phyloP scores from a whole-genome alignment of 331 rosid genomes.

The Malus hybrid region DNA sequence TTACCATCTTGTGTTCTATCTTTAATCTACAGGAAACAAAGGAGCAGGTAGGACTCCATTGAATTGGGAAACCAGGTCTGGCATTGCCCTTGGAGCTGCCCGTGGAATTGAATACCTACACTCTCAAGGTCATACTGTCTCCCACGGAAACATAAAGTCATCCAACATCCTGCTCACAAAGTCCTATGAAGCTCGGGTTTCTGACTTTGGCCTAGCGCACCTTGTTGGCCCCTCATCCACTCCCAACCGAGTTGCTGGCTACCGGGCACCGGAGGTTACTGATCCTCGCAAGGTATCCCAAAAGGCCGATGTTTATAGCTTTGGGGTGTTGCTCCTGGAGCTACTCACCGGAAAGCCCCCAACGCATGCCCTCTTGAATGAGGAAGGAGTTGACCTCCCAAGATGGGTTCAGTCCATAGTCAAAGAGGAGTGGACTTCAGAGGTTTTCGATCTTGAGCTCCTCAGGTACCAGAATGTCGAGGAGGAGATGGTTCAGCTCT shows the following conservation, averaged over 20 bases:
- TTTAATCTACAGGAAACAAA: conserved; percentile 58
- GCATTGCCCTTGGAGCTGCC: conserved; percentile 84
- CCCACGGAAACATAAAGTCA: conserved; percentile 90
- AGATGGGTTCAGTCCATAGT: conserved; percentile 97
- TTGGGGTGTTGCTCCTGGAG: conserved; percentile 84
- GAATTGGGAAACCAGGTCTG: conserved; percentile 81
- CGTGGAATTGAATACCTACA: conserved; percentile 73
- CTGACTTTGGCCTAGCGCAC: conserved; percentile 84
- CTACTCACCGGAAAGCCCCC: conserved; percentile 94
- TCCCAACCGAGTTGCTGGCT: conserved; percentile 79
- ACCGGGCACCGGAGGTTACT: conserved; percentile 92
- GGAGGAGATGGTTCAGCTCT: conserved; percentile 89
- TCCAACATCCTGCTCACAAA: conserved; percentile 82
- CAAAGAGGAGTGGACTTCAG: conserved; percentile 88
- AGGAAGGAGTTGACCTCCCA: conserved; percentile 95
- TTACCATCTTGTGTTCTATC: conserved; percentile 2
- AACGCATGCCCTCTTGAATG: conserved; percentile 66
- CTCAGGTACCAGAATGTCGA: conserved; percentile 72
- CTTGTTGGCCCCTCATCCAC: conserved; percentile 85
- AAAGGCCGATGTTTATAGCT: conserved; percentile 90
- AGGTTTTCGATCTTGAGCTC: conserved; percentile 88
- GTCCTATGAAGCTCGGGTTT: conserved; percentile 68
- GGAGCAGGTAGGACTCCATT: conserved; percentile 89
- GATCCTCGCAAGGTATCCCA: conserved; percentile 90
- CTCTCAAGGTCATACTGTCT: conserved; percentile 60